Conservation (phyloP, 139 green algal genomes). For the Micractinium sp. region DNA sequence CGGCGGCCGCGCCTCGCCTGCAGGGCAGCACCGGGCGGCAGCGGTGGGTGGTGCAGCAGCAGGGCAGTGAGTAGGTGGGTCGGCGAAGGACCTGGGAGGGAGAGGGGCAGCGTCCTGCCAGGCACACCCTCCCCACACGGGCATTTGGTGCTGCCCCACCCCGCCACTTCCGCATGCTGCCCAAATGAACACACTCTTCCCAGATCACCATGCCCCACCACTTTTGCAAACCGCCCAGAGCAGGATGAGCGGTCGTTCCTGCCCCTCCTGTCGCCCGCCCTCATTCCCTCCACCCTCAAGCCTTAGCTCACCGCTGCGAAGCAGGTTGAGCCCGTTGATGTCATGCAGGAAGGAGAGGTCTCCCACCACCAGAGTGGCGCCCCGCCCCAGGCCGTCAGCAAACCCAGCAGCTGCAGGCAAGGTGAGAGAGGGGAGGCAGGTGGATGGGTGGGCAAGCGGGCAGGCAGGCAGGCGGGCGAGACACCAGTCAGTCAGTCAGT, state of each 20-base stretch:
- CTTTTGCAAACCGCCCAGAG: too few species aligned
- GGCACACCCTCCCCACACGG: not conserved
- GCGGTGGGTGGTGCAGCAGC: not conserved
- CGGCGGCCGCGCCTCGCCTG: constrained; percentile 70
- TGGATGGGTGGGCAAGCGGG: not conserved
- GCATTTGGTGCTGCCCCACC: not conserved
- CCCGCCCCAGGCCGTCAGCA: constrained; percentile 80
- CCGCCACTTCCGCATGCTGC: too few species aligned
- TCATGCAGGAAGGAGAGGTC: constrained; percentile 99
- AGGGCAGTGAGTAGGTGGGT: not conserved
- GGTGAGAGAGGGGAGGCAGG: not conserved
- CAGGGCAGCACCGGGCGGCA: not conserved
- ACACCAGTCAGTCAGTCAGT: too few species aligned
- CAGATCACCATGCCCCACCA: not conserved
- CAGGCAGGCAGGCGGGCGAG: too few species aligned
- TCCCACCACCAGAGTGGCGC: constrained; percentile 90
- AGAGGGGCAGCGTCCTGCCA: too few species aligned
- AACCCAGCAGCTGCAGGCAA: constrained; percentile 82
- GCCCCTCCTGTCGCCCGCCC: too few species aligned
- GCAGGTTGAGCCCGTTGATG: constrained; percentile 92
- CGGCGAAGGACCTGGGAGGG: too few species aligned
- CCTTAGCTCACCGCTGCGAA: constrained; percentile 74
- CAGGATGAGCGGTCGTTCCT: too few species aligned
- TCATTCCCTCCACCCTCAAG: too few species aligned
- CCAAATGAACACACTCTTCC: too few species aligned